Evolutionary conservation across 1,139 yeast species (phyloP), one percentile per base, ranked within the genome.

Genomic region (Kluyveromyces marxianus): DNA sequence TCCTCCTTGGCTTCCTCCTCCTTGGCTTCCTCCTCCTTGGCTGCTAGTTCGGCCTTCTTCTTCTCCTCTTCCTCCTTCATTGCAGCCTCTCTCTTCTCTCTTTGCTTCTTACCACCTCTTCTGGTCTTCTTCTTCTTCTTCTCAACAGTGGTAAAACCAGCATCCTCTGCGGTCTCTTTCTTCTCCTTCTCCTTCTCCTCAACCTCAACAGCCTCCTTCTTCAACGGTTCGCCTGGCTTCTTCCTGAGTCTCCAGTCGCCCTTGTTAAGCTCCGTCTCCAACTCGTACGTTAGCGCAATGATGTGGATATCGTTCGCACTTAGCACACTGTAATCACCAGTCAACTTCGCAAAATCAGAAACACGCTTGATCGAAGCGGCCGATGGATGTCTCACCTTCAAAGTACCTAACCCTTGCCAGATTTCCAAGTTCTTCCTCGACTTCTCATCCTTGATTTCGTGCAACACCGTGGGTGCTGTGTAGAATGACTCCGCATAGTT

Each of bases 241-340:
- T 72, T 77, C 66, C 96, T 76, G 51, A 87, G 69, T 57, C 84
- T 73, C 75, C 80, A 72, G 46, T 77, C 81, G 14, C 94, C 94
- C 30, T 74, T 70, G 55, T 83, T 82, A 46, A 73, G 59, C 60
- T 87, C 92, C 41, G 74, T 72, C 54, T 90, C 96, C 44, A 94
- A 66, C 62, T 92, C 97, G 62, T 89, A 88, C 2, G 96, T 81
- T 55, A 92, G 72, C 0, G 99, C 98, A 50, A 94, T 75, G 47
- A 94, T 82, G 59, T 89, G 96, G 41, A 94, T 71, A 82, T 92
- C 99, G 53, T 95, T 90, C 10, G 81, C 77, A 52, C 96, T 87
- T 50, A 94, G 73, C 3, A 92, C 97, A 2, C 86, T 71, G 54
- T 74, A 84, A 69, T 94, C 99, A 60, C 99, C 98, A 0, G 98